Evolutionary conservation across 768 basidiomycete genomes (phyloP), one percentile per base, ranked within the genome.

Genomic region (Leucocoprinus leucothites): DNA sequence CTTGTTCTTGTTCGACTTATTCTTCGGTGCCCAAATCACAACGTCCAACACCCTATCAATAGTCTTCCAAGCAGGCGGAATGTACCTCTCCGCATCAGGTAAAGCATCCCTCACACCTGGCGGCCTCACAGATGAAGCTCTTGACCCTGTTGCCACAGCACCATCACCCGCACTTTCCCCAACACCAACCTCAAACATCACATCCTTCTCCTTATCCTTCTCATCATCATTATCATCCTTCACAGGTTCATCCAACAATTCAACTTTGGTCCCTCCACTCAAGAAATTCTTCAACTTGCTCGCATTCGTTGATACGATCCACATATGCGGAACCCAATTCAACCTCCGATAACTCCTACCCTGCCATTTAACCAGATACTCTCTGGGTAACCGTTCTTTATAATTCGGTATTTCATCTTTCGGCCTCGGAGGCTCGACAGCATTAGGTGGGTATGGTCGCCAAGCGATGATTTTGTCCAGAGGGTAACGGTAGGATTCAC

Each of bases 291-390:
- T 88, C 56, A 97, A 71, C 64, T 86, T 91, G 9, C 68, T 64
- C n/a, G 71, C 65, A 49, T 82, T 75, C n/a, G 81, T 85, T 9
- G 87, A 81, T 26, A 85, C 73, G 1, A 97, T 74, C 93, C 93
- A 98, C 75, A 88, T 85, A 62, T 98, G 94, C 26, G 93, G 89
- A 1, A 97, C 93, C 94, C 94, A 98, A 66, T 88, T 80, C 9
- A 82, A 72, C 41, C 87, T 82, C 51, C 89, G 75, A 68, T 90
- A 98, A 60, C 93, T 91, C 43, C 87, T 73, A 38, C 78, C 84
- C 8, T 69, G 68, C 93, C 94, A 98, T 67, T 98, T 98, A 53
- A 98, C 84, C 11, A 98, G 82, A 66, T 98, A 98, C 68, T 96
- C 92, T 42, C 95, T 74, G n/a, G 91, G 91, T 14, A 95, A 76